These are phyloP conservation scores for Paecilomyces niveus DNA, from an alignment of 2,329 filamentous ascomycete genomes.

Conservation along the genomic window DNA sequence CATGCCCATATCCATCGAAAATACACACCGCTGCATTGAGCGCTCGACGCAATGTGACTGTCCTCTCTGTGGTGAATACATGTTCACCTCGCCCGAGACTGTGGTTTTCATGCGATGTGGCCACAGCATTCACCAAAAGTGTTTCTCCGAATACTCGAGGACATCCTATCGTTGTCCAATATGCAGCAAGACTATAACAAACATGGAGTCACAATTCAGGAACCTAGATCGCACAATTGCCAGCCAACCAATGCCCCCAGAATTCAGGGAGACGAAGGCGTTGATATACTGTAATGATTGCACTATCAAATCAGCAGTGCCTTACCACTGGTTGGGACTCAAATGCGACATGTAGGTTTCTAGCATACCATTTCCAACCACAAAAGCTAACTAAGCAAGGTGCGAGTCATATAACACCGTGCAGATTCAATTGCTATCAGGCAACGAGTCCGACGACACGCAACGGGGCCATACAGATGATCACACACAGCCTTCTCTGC, in stretches of 20 bases:
- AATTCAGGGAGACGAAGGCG: conserved; percentile 72
- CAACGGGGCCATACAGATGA: conserved; percentile 19
- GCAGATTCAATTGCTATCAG: conserved; percentile 33
- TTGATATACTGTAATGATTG: conserved; percentile 94
- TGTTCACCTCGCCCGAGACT: conserved; percentile 82
- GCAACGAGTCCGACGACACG: conserved; percentile 15
- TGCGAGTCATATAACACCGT: conserved; percentile 43
- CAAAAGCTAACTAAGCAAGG: conserved; percentile 16
- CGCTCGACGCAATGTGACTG: conserved; percentile 91
- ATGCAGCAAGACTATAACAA: conserved; percentile 91
- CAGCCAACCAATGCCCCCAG: conserved; percentile 82
- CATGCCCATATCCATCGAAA: conserved; percentile 79
- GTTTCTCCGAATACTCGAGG: conserved; percentile 81
- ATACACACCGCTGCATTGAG: conserved; percentile 88
- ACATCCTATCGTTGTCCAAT: conserved; percentile 93
- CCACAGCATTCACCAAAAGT: conserved; percentile 88
- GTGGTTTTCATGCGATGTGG: conserved; percentile 95
- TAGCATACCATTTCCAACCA: not conserved
- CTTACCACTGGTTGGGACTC: conserved; percentile 89
- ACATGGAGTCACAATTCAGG: conserved; percentile 94
- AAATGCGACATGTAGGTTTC: conserved; percentile 61
- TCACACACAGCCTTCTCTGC: conserved; percentile 4
- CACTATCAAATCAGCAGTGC: conserved; percentile 74
- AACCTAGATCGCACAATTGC: conserved; percentile 83
- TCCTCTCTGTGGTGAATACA: conserved; percentile 92